Conservation (phyloP, 305 asterid genomes). For the Rubia balearica region DNA sequence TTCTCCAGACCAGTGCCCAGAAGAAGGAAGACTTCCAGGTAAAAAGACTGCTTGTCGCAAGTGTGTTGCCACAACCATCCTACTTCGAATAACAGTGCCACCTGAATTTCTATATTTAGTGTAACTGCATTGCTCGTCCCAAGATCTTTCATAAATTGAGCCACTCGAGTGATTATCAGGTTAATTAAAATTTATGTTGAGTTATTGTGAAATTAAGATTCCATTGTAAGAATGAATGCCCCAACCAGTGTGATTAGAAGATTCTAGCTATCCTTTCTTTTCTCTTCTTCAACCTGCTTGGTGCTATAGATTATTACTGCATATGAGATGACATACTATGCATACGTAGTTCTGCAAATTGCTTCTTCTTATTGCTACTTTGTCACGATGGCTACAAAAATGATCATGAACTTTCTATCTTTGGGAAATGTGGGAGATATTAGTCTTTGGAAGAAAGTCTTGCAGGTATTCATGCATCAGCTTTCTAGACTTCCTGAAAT, state of each 20-base stretch:
- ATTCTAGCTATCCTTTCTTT: background rate
- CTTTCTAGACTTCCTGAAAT: background rate
- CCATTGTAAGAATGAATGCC: background rate
- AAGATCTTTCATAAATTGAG: background rate
- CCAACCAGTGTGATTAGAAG: background rate
- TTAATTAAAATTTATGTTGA: background rate
- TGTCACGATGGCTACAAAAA: background rate
- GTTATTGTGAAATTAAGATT: background rate
- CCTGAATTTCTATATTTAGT: background rate
- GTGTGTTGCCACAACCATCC: background rate
- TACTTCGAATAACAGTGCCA: background rate
- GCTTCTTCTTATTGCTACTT: background rate
- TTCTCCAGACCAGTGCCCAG: conserved; percentile 80
- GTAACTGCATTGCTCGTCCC: background rate
- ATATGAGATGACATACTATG: background rate
- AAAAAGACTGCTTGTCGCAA: conserved; percentile 20
- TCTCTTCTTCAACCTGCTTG: background rate
- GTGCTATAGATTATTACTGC: background rate
- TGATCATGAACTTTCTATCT: background rate
- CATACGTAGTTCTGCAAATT: background rate
- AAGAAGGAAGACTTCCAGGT: conserved; percentile 99
- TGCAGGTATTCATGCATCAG: background rate
- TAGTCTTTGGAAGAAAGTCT: background rate
- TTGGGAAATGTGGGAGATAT: background rate
- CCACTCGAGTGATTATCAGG: background rate